phyloP scores from a whole-genome alignment of 495 filamentous ascomycete genomes.

The Cairneyella variabilis region DNA sequence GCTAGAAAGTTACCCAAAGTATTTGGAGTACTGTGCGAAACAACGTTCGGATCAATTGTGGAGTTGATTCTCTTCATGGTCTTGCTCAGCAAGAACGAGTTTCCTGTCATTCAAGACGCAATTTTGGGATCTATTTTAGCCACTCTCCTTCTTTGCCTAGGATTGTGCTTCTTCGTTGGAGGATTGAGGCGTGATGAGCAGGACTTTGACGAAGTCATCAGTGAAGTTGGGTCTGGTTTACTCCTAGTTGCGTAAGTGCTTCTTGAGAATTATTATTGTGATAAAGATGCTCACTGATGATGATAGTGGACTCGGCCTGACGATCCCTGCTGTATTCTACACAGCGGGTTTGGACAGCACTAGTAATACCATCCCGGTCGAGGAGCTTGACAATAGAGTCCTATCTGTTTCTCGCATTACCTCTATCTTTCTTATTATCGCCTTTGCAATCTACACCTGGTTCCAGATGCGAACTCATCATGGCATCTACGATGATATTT shows the following conservation, averaged over 20 bases:
- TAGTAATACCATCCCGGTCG: slow-evolving; percentile 23
- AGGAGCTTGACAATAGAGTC: slow-evolving; percentile 43
- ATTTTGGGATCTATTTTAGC: slow-evolving; percentile 80
- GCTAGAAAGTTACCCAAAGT: slow-evolving; percentile 77
- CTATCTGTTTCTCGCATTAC: slow-evolving; percentile 71
- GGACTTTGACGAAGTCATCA: slow-evolving; percentile 69
- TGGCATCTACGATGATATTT: slow-evolving; percentile 65
- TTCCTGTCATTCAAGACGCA: slow-evolving; percentile 72
- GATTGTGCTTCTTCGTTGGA: slow-evolving; percentile 73
- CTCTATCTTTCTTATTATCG: slow-evolving; percentile 72
- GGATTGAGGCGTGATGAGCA: slow-evolving; percentile 63
- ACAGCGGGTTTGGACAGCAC: slow-evolving; percentile 47
- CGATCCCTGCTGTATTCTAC: slow-evolving; percentile 77
- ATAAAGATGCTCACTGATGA: neutral
- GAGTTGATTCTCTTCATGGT: slow-evolving; percentile 84
- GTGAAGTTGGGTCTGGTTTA: slow-evolving; percentile 76
- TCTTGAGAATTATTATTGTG: neutral
- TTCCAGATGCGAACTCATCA: slow-evolving; percentile 86
- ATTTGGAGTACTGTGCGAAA: slow-evolving; percentile 72
- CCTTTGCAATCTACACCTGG: slow-evolving; percentile 72
- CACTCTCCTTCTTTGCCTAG: slow-evolving; percentile 72
- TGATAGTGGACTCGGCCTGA: slow-evolving; percentile 67
- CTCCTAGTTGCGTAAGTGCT: slow-evolving; percentile 66
- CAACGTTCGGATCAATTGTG: slow-evolving; percentile 70
- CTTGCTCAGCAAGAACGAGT: slow-evolving; percentile 39